Evolutionary conservation across 331 rosid genomes (phyloP).

Genomic region (Quercus phellos): DNA sequence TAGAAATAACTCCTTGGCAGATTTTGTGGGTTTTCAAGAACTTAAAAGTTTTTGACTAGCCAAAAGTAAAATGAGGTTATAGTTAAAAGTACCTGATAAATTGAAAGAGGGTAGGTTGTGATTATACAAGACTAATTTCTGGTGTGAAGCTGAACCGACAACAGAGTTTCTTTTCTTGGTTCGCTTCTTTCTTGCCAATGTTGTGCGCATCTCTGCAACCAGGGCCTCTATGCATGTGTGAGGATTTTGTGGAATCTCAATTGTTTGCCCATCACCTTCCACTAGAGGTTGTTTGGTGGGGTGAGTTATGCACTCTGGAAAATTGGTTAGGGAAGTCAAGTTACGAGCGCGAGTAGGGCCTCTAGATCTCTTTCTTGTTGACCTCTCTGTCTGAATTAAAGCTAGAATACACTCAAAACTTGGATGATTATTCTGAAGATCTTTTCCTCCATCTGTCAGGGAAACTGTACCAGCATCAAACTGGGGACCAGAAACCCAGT

Average conservation of each 20-base stretch:
- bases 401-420: conserved; percentile 25
- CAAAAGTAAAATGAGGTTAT: neutral
- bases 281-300: conserved; percentile 17
- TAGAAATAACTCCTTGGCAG: conserved; percentile 17
- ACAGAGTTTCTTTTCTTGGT: conserved; percentile 33
- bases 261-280: conserved; percentile 21
- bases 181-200: conserved; percentile 51
- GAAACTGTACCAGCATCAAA: conserved; percentile 11
- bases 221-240: conserved; percentile 38
- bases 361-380: conserved; percentile 60
- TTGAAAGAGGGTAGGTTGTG: conserved; percentile 22
- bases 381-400: conserved; percentile 34
- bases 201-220: conserved; percentile 29
- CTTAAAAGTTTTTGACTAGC: conserved; percentile 1
- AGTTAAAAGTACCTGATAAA: conserved; percentile 46
- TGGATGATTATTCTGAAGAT: conserved; percentile 26
- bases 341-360: conserved; percentile 30
- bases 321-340: conserved; percentile 32
- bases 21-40: conserved; percentile 9
- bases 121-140: conserved; percentile 25
- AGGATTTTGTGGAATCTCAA: conserved; percentile 30
- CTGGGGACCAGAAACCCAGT: conserved; percentile 30
- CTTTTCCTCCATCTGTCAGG: conserved; percentile 24
- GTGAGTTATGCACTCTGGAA: conserved; percentile 24
- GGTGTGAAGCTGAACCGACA: conserved; percentile 23